Percentiles rank a stretch among this genome's conserved stretches.
phyloP scores from a whole-genome alignment of 2,329 filamentous ascomycete species.

The Mollisiaceae sp. region DNA sequence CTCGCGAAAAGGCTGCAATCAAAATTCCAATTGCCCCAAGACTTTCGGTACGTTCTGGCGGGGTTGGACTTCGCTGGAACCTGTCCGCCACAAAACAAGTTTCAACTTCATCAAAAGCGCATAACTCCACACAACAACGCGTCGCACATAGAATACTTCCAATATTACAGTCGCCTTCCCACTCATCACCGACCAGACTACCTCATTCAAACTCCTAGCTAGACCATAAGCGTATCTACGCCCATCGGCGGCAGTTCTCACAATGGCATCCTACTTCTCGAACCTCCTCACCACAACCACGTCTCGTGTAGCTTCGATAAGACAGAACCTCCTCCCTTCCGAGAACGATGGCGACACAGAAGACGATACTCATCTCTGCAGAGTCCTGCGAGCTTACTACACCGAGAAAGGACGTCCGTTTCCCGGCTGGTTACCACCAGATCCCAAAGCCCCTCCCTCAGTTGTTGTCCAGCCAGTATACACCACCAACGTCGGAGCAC shows the following conservation, averaged over 20 bases:
- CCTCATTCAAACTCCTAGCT: not conserved
- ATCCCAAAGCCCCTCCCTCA: conserved; percentile 72
- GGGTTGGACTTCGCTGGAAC: conserved; percentile 2
- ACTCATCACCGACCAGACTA: not conserved
- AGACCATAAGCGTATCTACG: conserved; percentile 6
- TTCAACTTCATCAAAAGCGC: conserved; percentile 12
- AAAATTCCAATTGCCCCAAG: too few species aligned
- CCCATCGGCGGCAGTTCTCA: conserved; percentile 11
- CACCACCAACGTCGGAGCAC: conserved; percentile 56
- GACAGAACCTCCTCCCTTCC: conserved; percentile 71
- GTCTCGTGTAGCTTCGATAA: conserved; percentile 64
- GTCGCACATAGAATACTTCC: not conserved
- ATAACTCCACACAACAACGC: conserved; percentile 11
- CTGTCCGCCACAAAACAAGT: not conserved
- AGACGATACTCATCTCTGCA: conserved; percentile 94
- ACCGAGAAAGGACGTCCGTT: conserved; percentile 81
- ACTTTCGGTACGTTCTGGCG: not conserved
- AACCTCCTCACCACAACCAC: conserved; percentile 70
- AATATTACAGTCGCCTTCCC: not conserved
- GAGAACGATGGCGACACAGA: conserved; percentile 75
- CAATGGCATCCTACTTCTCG: conserved; percentile 77
- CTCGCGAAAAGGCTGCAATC: too few species aligned
- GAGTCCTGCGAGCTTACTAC: conserved; percentile 92
- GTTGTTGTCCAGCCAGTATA: conserved; percentile 54
- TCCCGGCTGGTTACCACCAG: conserved; percentile 86